A percentile compares a stretch with the other conserved stretches of the same genome.
phyloP scores from a whole-genome alignment of 176 grass and related monocot species.

The Tillandsia fasciculata region DNA sequence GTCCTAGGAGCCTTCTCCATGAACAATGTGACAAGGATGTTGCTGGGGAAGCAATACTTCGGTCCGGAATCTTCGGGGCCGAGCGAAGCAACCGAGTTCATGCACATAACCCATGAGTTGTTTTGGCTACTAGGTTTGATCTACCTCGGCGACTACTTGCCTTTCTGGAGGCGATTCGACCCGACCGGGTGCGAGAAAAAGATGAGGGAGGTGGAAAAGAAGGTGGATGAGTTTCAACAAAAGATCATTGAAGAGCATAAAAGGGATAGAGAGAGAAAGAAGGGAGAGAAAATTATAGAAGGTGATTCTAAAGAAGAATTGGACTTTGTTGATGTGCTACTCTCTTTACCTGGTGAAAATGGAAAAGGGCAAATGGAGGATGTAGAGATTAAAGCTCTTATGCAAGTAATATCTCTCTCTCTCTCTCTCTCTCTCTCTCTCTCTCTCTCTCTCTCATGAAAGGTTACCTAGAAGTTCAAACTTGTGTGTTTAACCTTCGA shows the following conservation, averaged over 20 bases:
- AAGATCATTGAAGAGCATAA: slow-evolving; percentile 86
- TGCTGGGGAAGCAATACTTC: slow-evolving; percentile 85
- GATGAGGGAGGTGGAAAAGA: slow-evolving; percentile 75
- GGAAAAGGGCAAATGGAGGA: slow-evolving; percentile 74
- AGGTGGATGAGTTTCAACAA: slow-evolving; percentile 86
- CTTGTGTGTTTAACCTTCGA: not conserved
- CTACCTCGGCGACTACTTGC: slow-evolving; percentile 85
- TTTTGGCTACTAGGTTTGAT: slow-evolving; percentile 76
- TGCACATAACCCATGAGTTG: slow-evolving; percentile 81
- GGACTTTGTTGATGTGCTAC: slow-evolving; percentile 85
- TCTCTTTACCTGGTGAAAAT: slow-evolving; percentile 63
- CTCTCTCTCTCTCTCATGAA: not conserved
- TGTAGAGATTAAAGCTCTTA: slow-evolving; percentile 83
- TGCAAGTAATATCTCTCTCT: slow-evolving; percentile 43
- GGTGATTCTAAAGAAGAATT: slow-evolving; percentile 36
- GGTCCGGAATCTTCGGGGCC: slow-evolving; percentile 57
- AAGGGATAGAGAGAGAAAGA: slow-evolving; percentile 37
- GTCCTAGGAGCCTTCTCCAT: slow-evolving; percentile 71
- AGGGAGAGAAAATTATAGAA: slow-evolving; percentile 15
- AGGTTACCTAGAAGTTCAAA: not conserved
- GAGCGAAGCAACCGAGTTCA: slow-evolving; percentile 73
- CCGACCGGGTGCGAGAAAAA: slow-evolving; percentile 69
- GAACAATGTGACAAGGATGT: slow-evolving; percentile 97
- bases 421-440: not conserved
- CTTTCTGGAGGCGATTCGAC: slow-evolving; percentile 80